phyloP scores from a whole-genome alignment of 371 early-diverging fungal genomes.

The Enterospora canceri region DNA sequence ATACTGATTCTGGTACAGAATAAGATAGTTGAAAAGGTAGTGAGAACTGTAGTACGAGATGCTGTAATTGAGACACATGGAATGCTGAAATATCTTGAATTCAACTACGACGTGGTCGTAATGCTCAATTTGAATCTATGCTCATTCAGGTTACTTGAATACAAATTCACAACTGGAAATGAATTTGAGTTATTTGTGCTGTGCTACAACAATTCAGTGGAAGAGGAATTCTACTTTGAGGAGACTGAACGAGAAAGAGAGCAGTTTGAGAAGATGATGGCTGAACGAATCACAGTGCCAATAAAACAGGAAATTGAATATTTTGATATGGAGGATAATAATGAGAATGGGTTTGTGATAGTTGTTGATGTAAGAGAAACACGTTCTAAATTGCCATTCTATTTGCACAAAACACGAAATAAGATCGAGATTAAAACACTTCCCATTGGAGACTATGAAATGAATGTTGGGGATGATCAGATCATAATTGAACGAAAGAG shows the following conservation, averaged over 20 bases:
- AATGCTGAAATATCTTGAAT: not conserved
- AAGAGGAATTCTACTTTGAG: slow-evolving; percentile 77
- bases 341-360: not conserved
- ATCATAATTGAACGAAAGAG: slow-evolving; percentile 78
- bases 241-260: slow-evolving; percentile 72
- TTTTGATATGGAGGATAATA: not conserved
- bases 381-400: slow-evolving; percentile 71
- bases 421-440: slow-evolving; percentile 68
- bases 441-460: slow-evolving; percentile 79
- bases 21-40: not conserved
- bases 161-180: not conserved
- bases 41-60: not conserved
- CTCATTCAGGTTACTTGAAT: slow-evolving; percentile 31
- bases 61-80: not conserved
- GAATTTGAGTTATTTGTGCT: slow-evolving; percentile 19
- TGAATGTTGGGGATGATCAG: slow-evolving; percentile 63
- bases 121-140: slow-evolving; percentile 23
- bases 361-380: slow-evolving; percentile 81
- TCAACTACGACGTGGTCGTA: slow-evolving; percentile 16
- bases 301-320: not conserved
- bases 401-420: slow-evolving; percentile 67
- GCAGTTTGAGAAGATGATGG: slow-evolving; percentile 76
- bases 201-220: slow-evolving; percentile 64
- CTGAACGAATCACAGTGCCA: slow-evolving; percentile 60
- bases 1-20: slow-evolving; percentile 14